Conservation (phyloP, 2,329 filamentous ascomycete species). For the Arachnomyces sp. region DNA sequence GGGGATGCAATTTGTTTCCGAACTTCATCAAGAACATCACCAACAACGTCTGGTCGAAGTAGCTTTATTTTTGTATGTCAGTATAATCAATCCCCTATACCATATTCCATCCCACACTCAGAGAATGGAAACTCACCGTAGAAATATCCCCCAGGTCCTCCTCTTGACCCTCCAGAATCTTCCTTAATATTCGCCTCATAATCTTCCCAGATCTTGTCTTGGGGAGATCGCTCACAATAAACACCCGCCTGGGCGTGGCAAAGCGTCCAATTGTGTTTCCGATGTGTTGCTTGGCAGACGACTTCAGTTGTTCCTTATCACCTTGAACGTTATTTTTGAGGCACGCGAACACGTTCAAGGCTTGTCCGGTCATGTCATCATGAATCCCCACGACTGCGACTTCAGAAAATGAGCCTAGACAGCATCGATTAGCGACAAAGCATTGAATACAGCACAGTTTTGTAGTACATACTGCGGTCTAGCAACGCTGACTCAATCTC, state of each 20-base stretch:
- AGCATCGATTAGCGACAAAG: too few relatives aligned
- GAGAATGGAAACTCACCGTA: slow-evolving; percentile 51
- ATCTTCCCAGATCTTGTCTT: slow-evolving; percentile 94
- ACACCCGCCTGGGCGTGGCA: slow-evolving; percentile 79
- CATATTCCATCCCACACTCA: too few relatives aligned
- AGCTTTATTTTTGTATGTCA: too few relatives aligned
- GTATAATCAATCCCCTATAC: too few relatives aligned
- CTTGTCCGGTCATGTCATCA: slow-evolving; percentile 85
- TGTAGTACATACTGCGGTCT: slow-evolving; percentile 55
- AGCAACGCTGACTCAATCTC: slow-evolving; percentile 90
- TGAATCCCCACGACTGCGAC: slow-evolving; percentile 79
- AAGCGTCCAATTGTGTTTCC: slow-evolving; percentile 89
- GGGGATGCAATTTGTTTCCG: too few relatives aligned
- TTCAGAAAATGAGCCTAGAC: slow-evolving; percentile 60
- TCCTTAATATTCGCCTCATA: slow-evolving; percentile 83
- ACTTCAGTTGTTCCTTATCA: too few relatives aligned
- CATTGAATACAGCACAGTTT: too few relatives aligned
- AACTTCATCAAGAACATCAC: too few relatives aligned
- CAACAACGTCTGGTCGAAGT: too few relatives aligned
- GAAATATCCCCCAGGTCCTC: slow-evolving; percentile 81
- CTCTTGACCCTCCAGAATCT: slow-evolving; percentile 86
- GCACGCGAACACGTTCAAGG: slow-evolving; percentile 83
- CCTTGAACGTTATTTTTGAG: slow-evolving; percentile 55
- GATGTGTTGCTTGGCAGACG: slow-evolving; percentile 64
- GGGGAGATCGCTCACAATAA: slow-evolving; percentile 74